phyloP scores from a whole-genome alignment of 2,329 filamentous ascomycete species.

The Scleromitrula shiraiana region DNA sequence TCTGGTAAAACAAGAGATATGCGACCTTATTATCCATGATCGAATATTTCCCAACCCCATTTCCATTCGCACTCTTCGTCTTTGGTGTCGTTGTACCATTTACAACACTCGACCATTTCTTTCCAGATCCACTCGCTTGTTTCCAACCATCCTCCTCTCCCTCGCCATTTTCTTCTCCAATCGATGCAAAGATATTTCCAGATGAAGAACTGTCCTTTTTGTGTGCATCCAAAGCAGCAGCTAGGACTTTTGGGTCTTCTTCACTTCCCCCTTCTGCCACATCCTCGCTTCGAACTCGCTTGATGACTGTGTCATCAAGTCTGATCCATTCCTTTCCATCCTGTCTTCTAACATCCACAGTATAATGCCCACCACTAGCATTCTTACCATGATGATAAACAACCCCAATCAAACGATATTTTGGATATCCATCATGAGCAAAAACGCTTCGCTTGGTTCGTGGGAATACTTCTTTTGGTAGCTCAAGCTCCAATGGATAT shows the following conservation, averaged over 20 bases:
- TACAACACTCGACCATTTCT: constrained; percentile 64
- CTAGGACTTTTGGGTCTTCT: constrained; percentile 64
- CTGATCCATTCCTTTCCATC: constrained; percentile 95
- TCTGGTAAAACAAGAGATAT: constrained; percentile 91
- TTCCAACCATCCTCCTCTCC: constrained; percentile 73
- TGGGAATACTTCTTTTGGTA: constrained; percentile 83
- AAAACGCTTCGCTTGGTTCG: constrained; percentile 60
- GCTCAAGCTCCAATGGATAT: constrained; percentile 89
- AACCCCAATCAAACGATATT: constrained; percentile 79
- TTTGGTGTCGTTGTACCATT: constrained; percentile 58
- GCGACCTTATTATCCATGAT: constrained; percentile 93
- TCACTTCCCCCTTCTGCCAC: constrained; percentile 80
- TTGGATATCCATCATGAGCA: constrained; percentile 62
- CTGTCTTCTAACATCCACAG: constrained; percentile 90
- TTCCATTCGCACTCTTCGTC: constrained; percentile 41
- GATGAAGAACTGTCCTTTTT: constrained; percentile 45
- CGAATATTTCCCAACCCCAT: constrained; percentile 35
- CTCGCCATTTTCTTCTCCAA: constrained; percentile 58
- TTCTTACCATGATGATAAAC: constrained; percentile 98
- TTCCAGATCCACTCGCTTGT: constrained; percentile 66
- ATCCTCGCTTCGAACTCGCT: constrained; percentile 77
- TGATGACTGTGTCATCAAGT: constrained; percentile 86
- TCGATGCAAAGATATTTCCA: constrained; percentile 65
- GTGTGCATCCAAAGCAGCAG: constrained; percentile 57
- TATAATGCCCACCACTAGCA: constrained; percentile 93